Base-by-base conservation (phyloP, 208 protist species). In the Strigomonas galati region DNA sequence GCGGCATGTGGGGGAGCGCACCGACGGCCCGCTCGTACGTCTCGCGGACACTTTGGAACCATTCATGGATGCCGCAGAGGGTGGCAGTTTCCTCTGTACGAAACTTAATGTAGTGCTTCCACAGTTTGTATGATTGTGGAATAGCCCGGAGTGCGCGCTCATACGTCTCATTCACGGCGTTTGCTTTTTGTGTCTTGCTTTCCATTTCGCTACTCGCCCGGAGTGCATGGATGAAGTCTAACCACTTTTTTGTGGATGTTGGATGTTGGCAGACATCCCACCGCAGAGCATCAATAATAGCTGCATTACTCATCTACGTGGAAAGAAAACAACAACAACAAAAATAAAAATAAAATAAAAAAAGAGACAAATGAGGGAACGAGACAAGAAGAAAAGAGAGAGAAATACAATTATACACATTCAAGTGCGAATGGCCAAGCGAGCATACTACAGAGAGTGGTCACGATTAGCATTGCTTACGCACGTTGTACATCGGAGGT, bases 111-210 rank as follows among this genome's bases (percentile, higher is more conserved):
- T 95, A 95, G 27, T 63, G 67, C 62, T 56, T 73, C 87, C 89
- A 95, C 14, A 95, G 72, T 65, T 93, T 95, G 70, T 91, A 95
- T 9, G 89, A 95, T 19, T 79, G 80, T 17, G 82, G 73, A 24
- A 89, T 80, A 2, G 78, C 82, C 6, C 85, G 75, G 14, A 93
- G 31, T 1, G 86, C 84, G 14, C 89, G 81, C 62, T 95, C 89
- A 65, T 86, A 95, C 15, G 79, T 73, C 30, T 88, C 61, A 52
- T 82, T 86, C 4, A 88, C 74, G 14, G 81, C 80, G 54, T 93
- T 93, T 26, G 79, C 76, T 46, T 82, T 64, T 17, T 71, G 49
- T 73, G 19, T 54, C 57, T 26, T 15, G 43, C 40, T 0, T 61
- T 51, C 26, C 74, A 76, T 31, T 4, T 5, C 40, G 15, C 40